Conservation (phyloP, 2,329 filamentous ascomycete species). For the Verticillium alfalfae region DNA sequence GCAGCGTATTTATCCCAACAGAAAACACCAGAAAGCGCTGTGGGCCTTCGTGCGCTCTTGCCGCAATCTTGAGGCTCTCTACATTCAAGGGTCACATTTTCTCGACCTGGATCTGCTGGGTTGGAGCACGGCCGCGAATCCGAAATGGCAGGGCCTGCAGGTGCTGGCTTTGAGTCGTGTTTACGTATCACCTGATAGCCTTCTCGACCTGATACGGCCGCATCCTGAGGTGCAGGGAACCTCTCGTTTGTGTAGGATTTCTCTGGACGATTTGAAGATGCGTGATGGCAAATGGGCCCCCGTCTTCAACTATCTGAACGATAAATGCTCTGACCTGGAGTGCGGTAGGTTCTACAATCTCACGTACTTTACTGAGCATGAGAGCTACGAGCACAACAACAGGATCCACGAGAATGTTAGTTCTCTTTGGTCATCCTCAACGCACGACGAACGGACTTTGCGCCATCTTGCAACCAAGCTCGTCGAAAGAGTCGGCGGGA, state of each 20-base stretch:
- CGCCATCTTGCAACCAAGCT: not conserved
- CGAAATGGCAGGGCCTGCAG: not conserved
- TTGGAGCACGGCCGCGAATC: not conserved
- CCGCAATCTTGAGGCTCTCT: slow-evolving; percentile 1
- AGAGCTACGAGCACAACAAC: not conserved
- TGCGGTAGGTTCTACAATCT: not conserved
- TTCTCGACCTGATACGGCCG: not conserved
- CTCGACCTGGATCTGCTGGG: slow-evolving; percentile 1
- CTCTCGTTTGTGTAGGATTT: not conserved
- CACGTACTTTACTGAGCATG: slow-evolving; percentile 3
- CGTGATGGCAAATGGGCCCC: slow-evolving; percentile 3
- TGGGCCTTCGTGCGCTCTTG: slow-evolving; percentile 4
- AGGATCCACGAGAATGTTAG: not conserved
- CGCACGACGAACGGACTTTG: not conserved
- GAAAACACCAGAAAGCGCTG: slow-evolving; percentile 1
- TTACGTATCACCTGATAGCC: not conserved
- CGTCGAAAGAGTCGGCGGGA: not conserved
- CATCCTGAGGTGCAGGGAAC: not conserved
- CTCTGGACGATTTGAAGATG: slow-evolving; percentile 1
- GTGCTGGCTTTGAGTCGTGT: not conserved
- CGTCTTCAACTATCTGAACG: not conserved
- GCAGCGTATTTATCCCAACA: slow-evolving; percentile 3
- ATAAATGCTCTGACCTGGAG: slow-evolving; percentile 1
- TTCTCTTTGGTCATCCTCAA: not conserved
- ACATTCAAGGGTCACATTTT: slow-evolving; percentile 2